Percentiles rank a stretch among this genome's conserved stretches.
phyloP scores from a whole-genome alignment of 208 protist species.

The Lotmaria passim region DNA sequence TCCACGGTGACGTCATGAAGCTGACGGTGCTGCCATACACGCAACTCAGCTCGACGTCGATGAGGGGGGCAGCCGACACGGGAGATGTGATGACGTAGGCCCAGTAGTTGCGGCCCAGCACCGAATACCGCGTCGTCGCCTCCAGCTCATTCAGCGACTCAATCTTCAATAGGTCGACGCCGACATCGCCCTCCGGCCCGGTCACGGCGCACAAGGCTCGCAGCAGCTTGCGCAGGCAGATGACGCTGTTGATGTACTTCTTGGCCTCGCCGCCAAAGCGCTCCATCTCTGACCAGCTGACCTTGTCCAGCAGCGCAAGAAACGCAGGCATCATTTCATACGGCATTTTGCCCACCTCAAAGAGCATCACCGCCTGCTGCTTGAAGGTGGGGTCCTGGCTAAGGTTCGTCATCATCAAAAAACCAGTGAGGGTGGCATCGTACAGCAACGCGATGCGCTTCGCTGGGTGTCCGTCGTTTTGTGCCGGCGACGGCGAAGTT shows the following conservation, averaged over 20 bases:
- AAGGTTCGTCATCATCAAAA: constrained; percentile 98
- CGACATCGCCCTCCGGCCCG: constrained; percentile 48
- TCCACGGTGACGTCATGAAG: constrained; percentile 84
- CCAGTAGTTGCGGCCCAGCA: constrained; percentile 92
- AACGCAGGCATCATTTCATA: constrained; percentile 82
- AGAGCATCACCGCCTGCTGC: constrained; percentile 90
- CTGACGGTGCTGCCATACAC: constrained; percentile 84
- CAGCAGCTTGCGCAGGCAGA: constrained; percentile 77
- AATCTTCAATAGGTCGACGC: constrained; percentile 88
- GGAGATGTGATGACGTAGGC: constrained; percentile 72
- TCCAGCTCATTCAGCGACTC: constrained; percentile 93
- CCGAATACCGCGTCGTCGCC: constrained; percentile 79
- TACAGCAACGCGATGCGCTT: constrained; percentile 96
- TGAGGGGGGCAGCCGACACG: constrained; percentile 62
- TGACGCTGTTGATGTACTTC: constrained; percentile 86
- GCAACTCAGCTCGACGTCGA: constrained; percentile 75
- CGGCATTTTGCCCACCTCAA: constrained; percentile 90
- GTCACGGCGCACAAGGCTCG: constrained; percentile 51
- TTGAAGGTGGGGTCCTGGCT: constrained; percentile 86
- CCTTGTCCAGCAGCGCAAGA: constrained; percentile 66
- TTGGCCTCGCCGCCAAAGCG: constrained; percentile 82
- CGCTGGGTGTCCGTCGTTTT: constrained; percentile 36
- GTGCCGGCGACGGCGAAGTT: not conserved
- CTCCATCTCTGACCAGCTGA: constrained; percentile 45
- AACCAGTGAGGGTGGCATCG: constrained; percentile 95